Conservation (phyloP, 352 stramenopile genomes). For the Phytophthora colocasiae region DNA sequence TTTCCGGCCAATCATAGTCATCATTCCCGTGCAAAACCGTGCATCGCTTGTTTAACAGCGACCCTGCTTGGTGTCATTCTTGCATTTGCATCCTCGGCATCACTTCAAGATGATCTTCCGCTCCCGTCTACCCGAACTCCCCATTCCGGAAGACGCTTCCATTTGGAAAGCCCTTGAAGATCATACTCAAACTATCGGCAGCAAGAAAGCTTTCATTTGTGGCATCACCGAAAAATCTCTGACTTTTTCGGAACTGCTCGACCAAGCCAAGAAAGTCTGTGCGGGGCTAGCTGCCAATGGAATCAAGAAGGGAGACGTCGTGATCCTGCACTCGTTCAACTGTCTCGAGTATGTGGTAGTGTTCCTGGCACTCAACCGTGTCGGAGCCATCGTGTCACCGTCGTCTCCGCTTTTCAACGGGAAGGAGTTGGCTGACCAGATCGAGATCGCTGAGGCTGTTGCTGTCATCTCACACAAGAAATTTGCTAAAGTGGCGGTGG, state of each 20-base stretch:
- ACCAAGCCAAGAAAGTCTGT: constrained; percentile 38
- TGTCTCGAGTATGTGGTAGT: constrained; percentile 68
- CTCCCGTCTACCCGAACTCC: constrained; percentile 33
- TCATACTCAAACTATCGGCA: constrained; percentile 32
- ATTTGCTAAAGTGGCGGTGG: constrained; percentile 40
- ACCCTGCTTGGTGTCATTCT: constrained; percentile 23
- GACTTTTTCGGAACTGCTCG: constrained; percentile 46
- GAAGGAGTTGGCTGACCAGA: constrained; percentile 46
- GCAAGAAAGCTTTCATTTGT: constrained; percentile 52
- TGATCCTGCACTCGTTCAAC: constrained; percentile 67
- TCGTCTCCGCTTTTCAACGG: constrained; percentile 53
- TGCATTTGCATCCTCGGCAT: constrained; percentile 23
- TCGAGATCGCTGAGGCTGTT: constrained; percentile 39
- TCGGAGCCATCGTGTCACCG: constrained; percentile 54
- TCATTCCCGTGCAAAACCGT: constrained; percentile 9
- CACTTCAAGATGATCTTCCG: constrained; percentile 49
- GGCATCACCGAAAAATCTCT: constrained; percentile 49
- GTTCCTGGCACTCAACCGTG: constrained; percentile 52
- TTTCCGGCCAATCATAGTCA: constrained; percentile 23
- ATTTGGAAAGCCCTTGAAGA: constrained; percentile 53
- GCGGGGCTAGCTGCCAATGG: constrained; percentile 49
- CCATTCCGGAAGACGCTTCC: constrained; percentile 45
- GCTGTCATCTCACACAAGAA: constrained; percentile 50
- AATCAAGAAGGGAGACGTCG: constrained; percentile 58
- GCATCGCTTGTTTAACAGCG: constrained; percentile 19